phyloP scores from a whole-genome alignment of 805 yeast species.

The Saccharomyces paradoxus region DNA sequence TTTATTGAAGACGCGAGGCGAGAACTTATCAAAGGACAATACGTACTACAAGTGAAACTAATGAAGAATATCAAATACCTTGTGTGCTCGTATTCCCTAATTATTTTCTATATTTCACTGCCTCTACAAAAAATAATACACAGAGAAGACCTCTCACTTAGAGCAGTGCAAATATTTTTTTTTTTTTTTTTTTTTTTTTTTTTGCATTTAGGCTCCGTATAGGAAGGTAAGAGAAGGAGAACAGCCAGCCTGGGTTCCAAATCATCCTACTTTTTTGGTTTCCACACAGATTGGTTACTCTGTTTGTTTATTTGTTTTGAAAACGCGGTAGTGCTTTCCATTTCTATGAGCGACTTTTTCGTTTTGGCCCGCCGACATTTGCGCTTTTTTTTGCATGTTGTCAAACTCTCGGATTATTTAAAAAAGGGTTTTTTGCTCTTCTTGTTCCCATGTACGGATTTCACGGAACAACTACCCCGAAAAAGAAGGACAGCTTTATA shows the following conservation, averaged over 20 bases:
- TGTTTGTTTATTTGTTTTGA: background rate
- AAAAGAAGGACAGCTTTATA: background rate
- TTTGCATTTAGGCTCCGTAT: background rate
- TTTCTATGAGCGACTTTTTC: background rate
- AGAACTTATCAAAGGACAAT: too few relatives aligned
- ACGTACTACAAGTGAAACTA: background rate
- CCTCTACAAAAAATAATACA: background rate
- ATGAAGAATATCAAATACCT: background rate
- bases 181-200: background rate
- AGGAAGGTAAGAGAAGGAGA: background rate
- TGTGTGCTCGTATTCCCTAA: background rate
- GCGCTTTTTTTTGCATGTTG: background rate
- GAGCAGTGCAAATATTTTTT: background rate
- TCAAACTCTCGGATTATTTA: background rate
- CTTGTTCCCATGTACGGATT: background rate
- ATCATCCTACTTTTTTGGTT: background rate
- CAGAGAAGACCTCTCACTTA: background rate
- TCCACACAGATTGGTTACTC: background rate
- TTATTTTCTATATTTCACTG: background rate
- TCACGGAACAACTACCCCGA: background rate
- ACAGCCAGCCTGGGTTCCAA: background rate
- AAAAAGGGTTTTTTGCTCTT: background rate
- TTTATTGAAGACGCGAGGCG: too few relatives aligned
- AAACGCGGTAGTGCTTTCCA: background rate
- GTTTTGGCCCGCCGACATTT: background rate